These are phyloP conservation scores for Fusarium pilosicola DNA, from an alignment of 2,329 filamentous ascomycete genomes.

Conservation along the genomic window DNA sequence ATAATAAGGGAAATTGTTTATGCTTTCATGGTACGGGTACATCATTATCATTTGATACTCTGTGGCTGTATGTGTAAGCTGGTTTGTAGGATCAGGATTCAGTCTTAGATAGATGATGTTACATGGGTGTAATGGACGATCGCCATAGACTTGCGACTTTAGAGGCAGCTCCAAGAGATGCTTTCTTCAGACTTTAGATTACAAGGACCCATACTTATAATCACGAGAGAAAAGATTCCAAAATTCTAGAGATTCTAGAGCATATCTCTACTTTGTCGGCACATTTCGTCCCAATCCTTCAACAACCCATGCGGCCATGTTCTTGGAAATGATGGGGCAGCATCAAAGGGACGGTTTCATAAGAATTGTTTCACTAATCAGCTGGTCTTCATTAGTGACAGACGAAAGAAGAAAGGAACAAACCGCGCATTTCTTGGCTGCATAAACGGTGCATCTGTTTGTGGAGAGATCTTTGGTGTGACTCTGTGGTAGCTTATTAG, in stretches of 20 bases:
- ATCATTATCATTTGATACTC: not conserved
- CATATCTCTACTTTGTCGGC: not conserved
- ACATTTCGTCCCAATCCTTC: not conserved
- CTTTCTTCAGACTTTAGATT: no score
- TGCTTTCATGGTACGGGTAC: not conserved
- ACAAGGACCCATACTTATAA: not conserved
- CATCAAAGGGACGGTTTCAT: not conserved
- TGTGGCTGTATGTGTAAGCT: not conserved
- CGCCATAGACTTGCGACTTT: not conserved
- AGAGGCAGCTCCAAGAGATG: not conserved
- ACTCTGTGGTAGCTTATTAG: not conserved
- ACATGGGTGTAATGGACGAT: not conserved
- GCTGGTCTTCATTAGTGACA: not conserved
- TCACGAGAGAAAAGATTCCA: not conserved
- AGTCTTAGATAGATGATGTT: not conserved
- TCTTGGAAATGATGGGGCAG: not conserved
- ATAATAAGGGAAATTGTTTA: not conserved
- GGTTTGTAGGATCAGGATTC: not conserved
- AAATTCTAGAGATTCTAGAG: not conserved
- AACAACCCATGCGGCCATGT: not conserved
- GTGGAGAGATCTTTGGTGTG: not conserved
- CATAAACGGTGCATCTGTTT: constrained; percentile 5
- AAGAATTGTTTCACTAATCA: not conserved
- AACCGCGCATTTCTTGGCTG: constrained; percentile 9
- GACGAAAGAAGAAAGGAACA: not conserved